Conservation (phyloP, 208 protist species). For the Trypanosomatidae sp. region DNA sequence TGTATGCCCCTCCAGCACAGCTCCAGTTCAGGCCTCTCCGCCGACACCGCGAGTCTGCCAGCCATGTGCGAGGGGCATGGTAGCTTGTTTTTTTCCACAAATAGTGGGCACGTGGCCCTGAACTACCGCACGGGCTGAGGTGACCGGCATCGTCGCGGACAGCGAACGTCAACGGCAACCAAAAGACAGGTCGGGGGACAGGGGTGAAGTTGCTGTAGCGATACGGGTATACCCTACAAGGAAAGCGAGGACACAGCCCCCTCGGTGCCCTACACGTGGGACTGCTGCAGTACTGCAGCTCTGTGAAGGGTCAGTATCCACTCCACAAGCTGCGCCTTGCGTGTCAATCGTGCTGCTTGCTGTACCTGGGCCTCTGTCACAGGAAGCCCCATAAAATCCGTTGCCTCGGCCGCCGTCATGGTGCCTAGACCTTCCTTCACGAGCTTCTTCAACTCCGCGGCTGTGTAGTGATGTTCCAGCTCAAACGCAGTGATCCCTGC, state of each 20-base stretch:
- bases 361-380: constrained; percentile 10
- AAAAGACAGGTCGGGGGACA: background rate
- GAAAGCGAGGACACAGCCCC: background rate
- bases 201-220: background rate
- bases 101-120: background rate
- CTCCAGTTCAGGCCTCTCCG: background rate
- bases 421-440: constrained; percentile 35
- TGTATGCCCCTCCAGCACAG: background rate
- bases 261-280: background rate
- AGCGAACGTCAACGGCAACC: background rate
- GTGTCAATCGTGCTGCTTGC: constrained; percentile 18
- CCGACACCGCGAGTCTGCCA: background rate
- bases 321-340: constrained; percentile 28
- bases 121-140: background rate
- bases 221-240: background rate
- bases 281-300: background rate
- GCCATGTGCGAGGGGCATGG: too few relatives aligned
- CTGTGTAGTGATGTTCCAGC: constrained; percentile 79
- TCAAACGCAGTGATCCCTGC: constrained; percentile 71
- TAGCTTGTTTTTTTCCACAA: background rate
- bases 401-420: constrained; percentile 11
- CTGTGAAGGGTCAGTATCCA: constrained; percentile 17
- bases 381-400: constrained; percentile 4
- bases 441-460: constrained; percentile 48
- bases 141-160: background rate